Evolutionary conservation across 805 yeast genomes (phyloP).

Genomic region (Candida xyloterini): DNA sequence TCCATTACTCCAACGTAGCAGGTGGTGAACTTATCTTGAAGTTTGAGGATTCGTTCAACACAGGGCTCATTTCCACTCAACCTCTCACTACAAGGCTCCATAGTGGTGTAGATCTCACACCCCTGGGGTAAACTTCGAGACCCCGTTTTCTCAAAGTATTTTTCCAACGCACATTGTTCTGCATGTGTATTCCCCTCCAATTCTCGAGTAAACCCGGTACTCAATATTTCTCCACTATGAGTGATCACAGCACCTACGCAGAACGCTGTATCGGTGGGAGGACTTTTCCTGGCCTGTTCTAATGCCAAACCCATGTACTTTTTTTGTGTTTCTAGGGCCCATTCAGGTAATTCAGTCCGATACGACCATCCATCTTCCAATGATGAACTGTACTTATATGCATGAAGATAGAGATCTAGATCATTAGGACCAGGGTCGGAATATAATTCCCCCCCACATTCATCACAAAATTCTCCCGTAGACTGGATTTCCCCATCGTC

Average conservation of each 20-base stretch:
- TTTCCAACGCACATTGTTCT: conserved; percentile 88
- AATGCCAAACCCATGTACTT: conserved; percentile 74
- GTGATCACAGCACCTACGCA: conserved; percentile 92
- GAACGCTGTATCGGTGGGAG: conserved; percentile 79
- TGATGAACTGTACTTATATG: conserved; percentile 66
- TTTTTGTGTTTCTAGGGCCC: conserved; percentile 67
- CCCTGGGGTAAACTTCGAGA: conserved; percentile 59
- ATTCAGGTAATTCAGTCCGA: conserved; percentile 71
- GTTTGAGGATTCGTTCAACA: conserved; percentile 66
- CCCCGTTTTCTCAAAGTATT: conserved; percentile 47
- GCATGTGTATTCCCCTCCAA: conserved; percentile 96
- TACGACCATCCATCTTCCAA: conserved; percentile 59
- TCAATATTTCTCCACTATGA: conserved; percentile 59
- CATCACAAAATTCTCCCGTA: conserved; percentile 54
- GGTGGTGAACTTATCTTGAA: conserved; percentile 50
- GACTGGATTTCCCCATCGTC: conserved; percentile 61
- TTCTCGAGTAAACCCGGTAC: conserved; percentile 88
- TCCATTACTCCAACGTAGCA: conserved; percentile 92
- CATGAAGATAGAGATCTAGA: conserved; percentile 87
- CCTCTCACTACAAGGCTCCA: conserved; percentile 94
- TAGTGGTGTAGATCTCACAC: conserved; percentile 83
- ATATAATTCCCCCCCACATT: conserved; percentile 68
- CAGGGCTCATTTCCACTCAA: conserved; percentile 91
- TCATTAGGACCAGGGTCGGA: conserved; percentile 90
- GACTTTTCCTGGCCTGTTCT: conserved; percentile 75